Evolutionary conservation across 2,329 filamentous ascomycete genomes (phyloP).

Genomic region (Colletotrichum tropicale): DNA sequence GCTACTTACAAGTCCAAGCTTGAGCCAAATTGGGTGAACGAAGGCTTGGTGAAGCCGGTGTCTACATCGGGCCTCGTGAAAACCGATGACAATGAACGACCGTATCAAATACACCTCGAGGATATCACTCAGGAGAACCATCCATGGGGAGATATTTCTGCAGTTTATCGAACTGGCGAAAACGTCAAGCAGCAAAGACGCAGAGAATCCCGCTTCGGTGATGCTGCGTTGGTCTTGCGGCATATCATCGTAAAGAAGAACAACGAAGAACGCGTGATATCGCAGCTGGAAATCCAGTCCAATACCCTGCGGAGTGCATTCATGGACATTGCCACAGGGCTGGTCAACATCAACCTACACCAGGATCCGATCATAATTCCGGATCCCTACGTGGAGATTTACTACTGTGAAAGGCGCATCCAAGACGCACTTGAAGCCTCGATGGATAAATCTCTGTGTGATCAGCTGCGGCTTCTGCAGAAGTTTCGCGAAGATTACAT

Average conservation of each 20-base stretch:
- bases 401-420: not conserved
- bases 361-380: not conserved
- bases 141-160: not conserved
- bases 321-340: not conserved
- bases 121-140: not conserved
- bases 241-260: not conserved
- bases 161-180: not conserved
- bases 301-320: not conserved
- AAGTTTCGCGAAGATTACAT: not conserved
- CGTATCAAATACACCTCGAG: not conserved
- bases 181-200: not conserved
- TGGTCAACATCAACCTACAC: not conserved
- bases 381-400: not conserved
- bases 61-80: no score
- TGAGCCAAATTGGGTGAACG: not conserved
- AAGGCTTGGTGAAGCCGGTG: no score
- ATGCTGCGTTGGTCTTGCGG: not conserved
- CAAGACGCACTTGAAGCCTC: accelerated
- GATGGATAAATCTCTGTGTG: not conserved
- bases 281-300: not conserved
- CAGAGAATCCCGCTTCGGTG: not conserved
- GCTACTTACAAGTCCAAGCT: not conserved
- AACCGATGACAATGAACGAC: not conserved
- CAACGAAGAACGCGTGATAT: not conserved
- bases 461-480: not conserved